These are phyloP conservation scores for Aspergillus cejpii DNA, from an alignment of 2,329 filamentous ascomycete genomes.

Conservation along the genomic window DNA sequence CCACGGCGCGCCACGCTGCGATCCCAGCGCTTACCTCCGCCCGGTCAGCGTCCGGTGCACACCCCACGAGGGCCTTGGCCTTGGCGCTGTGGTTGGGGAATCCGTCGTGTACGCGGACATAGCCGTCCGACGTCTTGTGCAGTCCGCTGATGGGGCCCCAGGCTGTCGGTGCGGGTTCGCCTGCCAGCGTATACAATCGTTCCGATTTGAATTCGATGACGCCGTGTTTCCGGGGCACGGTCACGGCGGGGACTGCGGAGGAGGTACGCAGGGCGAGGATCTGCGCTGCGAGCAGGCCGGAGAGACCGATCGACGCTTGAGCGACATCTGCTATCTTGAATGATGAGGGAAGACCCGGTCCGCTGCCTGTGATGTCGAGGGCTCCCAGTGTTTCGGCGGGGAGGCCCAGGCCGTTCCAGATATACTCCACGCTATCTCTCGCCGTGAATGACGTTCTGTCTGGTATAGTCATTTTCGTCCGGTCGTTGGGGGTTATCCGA, in stretches of 20 bases:
- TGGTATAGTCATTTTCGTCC: background rate
- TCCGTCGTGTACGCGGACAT: slow-evolving; percentile 51
- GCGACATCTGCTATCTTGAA: slow-evolving; percentile 51
- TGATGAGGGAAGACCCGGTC: slow-evolving; percentile 41
- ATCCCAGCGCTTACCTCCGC: slow-evolving; percentile 38
- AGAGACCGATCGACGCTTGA: slow-evolving; percentile 47
- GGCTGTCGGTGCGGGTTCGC: slow-evolving; percentile 25
- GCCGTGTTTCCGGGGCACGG: slow-evolving; percentile 44
- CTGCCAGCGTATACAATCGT: slow-evolving; percentile 43
- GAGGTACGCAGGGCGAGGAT: slow-evolving; percentile 36
- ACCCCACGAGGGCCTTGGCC: slow-evolving; percentile 41
- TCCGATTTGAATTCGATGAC: slow-evolving; percentile 51
- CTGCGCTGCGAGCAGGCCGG: slow-evolving; percentile 47
- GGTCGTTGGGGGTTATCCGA: background rate
- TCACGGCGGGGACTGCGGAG: slow-evolving; percentile 32
- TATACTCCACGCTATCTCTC: slow-evolving; percentile 9
- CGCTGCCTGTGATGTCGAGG: slow-evolving; percentile 12
- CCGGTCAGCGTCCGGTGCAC: slow-evolving; percentile 30
- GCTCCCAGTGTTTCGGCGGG: slow-evolving; percentile 14
- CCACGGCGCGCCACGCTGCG: slow-evolving; percentile 38
- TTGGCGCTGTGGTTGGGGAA: slow-evolving; percentile 48
- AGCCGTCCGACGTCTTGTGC: slow-evolving; percentile 47
- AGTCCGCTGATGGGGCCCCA: slow-evolving; percentile 48
- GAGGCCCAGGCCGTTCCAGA: slow-evolving; percentile 17
- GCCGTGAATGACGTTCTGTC: slow-evolving; percentile 3